Percentiles rank a stretch among this genome's conserved stretches.
Evolutionary conservation across 2,329 filamentous ascomycete genomes (phyloP).

Genomic region (Colletotrichum navitas): DNA sequence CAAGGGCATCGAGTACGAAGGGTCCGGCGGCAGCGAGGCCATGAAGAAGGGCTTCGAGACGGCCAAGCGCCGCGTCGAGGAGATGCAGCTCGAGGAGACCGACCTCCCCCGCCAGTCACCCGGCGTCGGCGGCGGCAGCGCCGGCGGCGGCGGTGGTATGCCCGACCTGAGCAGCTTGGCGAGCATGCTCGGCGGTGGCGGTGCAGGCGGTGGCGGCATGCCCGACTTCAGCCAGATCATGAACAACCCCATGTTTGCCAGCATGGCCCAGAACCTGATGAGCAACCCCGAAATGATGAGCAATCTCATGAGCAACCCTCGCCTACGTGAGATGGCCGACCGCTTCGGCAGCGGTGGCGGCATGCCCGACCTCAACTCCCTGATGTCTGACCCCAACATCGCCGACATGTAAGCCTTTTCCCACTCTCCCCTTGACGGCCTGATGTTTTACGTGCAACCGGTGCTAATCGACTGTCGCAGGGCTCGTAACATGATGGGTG

Average conservation of each 20-base stretch:
- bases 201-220: slow-evolving; percentile 78
- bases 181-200: slow-evolving; percentile 77
- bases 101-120: slow-evolving; percentile 56
- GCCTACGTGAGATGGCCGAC: slow-evolving; percentile 87
- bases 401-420: slow-evolving; percentile 84
- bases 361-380: slow-evolving; percentile 85
- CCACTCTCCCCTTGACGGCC: neutral
- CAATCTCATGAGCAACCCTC: slow-evolving; percentile 95
- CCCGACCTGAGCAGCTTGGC: slow-evolving; percentile 79
- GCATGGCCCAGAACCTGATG: slow-evolving; percentile 98
- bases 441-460: neutral
- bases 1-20: slow-evolving; percentile 93
- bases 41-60: slow-evolving; percentile 99
- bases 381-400: slow-evolving; percentile 94
- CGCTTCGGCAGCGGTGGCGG: slow-evolving; percentile 82
- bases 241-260: slow-evolving; percentile 98
- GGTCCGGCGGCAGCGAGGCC: slow-evolving; percentile 92
- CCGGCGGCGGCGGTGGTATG: slow-evolving; percentile 69
- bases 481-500: slow-evolving; percentile 63
- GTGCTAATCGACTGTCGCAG: slow-evolving; percentile 45
- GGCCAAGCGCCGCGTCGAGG: slow-evolving; percentile 86
- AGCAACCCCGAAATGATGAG: slow-evolving; percentile 93
- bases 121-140: slow-evolving; percentile 59
- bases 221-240: slow-evolving; percentile 89
- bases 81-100: slow-evolving; percentile 72